These are phyloP conservation scores for Acer saccharum DNA, from an alignment of 345 rosid species.

Conservation along the genomic window DNA sequence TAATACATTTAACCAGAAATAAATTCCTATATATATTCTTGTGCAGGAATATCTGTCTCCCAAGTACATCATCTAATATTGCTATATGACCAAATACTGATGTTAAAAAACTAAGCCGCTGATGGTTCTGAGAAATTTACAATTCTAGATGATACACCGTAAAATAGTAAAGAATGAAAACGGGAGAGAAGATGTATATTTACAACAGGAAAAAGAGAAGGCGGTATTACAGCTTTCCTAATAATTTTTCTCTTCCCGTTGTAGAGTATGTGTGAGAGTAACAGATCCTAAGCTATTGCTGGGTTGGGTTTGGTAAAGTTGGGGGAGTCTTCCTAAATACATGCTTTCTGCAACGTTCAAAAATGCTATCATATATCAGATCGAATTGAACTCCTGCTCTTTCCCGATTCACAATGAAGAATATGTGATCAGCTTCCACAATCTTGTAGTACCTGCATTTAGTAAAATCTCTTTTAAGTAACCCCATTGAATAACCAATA, in stretches of 20 bases:
- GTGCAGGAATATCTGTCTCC: not conserved
- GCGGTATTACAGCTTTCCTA: not conserved
- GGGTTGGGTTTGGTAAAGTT: constrained; percentile 54
- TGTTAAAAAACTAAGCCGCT: not conserved
- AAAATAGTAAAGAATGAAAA: not conserved
- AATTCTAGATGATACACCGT: not conserved
- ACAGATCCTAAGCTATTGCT: constrained; percentile 22
- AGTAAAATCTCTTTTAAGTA: not conserved
- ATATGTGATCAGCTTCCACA: constrained; percentile 85
- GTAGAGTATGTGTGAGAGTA: constrained; percentile 2
- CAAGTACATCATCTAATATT: not conserved
- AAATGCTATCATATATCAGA: constrained; percentile 87
- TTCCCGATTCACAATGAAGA: constrained; percentile 77
- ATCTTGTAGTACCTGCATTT: constrained; percentile 86
- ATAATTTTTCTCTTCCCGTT: not conserved
- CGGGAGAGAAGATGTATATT: constrained; percentile 1
- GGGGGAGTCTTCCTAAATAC: constrained; percentile 60
- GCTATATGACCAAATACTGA: not conserved
- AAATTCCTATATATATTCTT: not conserved
- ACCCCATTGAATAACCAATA: constrained; percentile 11
- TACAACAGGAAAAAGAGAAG: not conserved
- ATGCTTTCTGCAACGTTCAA: constrained; percentile 89
- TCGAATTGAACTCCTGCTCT: constrained; percentile 95
- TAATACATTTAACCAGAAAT: not conserved
- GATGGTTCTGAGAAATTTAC: constrained; percentile 16